Base-by-base conservation (phyloP, 176 grass and related monocot species). In the Rhynchospora pubera region DNA sequence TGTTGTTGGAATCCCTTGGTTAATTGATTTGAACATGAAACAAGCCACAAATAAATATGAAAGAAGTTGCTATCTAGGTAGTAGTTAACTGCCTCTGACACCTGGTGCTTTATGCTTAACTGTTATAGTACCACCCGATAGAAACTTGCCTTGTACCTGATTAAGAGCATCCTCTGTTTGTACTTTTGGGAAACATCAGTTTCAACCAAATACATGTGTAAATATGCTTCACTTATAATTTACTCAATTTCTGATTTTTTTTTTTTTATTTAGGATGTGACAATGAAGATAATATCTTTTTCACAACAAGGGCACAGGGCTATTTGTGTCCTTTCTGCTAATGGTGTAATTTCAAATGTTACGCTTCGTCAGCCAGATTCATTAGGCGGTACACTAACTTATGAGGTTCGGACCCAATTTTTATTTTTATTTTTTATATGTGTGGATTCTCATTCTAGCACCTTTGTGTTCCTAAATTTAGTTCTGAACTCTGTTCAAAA, bases 221-320 rank as follows among this genome's bases (percentile, higher is more conserved):
- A 34, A 67, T 11, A 67, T 10, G 48, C 16, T 76, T 52, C 10
- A 12, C 3, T 76, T n/a, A 0, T 50, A 13, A 10, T 53, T 13
- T 53, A 76, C 51, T 52, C 24, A 28, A 52, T 14, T 76, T 12
- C 71, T 76, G 12, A 15, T 24, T 11, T 42, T 21, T n/a, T n/a
- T n/a, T n/a, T 61, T 44, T 62, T 22, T 19, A 62, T 63, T 57
- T 84, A 95, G 93, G 93, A 95, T 89, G 82, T 95, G 81, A 95
- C 89, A 55, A 92, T 90, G 90, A 95, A 95, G 62, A 79, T 92
- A 71, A 95, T 95, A 73, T 90, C 93, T 62, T 95, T 95, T 87
- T 88, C 93, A 9, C 93, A 95, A 90, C 93, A 95, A 95, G 93
- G 93, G 30, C 84, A 80, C 43, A 87, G 72, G 70, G 90, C 93